These are phyloP conservation scores for Xylaria hypoxylon DNA, from an alignment of 2,329 filamentous ascomycete species.

Conservation along the genomic window DNA sequence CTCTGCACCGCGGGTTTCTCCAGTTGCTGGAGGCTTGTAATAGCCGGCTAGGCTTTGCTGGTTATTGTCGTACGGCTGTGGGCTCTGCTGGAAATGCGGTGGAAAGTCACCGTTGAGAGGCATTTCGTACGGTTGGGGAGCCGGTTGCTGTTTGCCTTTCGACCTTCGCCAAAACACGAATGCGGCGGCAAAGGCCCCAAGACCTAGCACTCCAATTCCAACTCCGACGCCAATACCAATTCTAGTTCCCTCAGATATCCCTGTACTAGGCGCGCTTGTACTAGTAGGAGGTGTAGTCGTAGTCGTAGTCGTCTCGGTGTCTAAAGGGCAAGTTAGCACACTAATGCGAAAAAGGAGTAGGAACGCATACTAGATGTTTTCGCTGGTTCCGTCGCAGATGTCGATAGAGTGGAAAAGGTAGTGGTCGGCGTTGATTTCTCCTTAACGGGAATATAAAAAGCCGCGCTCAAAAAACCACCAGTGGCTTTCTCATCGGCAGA, in stretches of 20 bases:
- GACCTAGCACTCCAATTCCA: conserved; percentile 37
- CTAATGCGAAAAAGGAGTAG: not conserved
- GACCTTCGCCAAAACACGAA: conserved; percentile 42
- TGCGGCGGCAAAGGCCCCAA: conserved; percentile 37
- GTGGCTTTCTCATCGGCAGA: conserved; percentile 32
- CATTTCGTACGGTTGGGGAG: conserved; percentile 31
- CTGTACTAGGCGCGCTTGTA: conserved; percentile 14
- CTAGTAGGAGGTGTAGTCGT: conserved; percentile 6
- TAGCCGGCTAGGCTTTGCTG: conserved; percentile 23
- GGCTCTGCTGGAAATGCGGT: conserved; percentile 18
- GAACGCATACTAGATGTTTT: conserved; percentile 11
- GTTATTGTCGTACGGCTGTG: conserved; percentile 21
- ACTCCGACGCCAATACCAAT: conserved; percentile 42
- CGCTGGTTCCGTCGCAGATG: conserved; percentile 14
- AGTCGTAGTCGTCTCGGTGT: conserved; percentile 16
- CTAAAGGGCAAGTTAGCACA: conserved; percentile 30
- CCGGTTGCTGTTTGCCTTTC: conserved; percentile 21
- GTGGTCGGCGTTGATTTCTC: conserved; percentile 30
- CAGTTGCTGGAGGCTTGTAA: conserved; percentile 24
- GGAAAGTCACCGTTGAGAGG: conserved; percentile 32
- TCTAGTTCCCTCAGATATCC: conserved; percentile 36
- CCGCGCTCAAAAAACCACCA: conserved; percentile 44
- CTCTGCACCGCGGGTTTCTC: conserved; percentile 26
- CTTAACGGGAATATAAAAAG: conserved; percentile 41
- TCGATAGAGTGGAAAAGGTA: conserved; percentile 36